Evolutionary conservation across 2,329 filamentous ascomycete species (phyloP).

Genomic region (Fusarium acutatum): DNA sequence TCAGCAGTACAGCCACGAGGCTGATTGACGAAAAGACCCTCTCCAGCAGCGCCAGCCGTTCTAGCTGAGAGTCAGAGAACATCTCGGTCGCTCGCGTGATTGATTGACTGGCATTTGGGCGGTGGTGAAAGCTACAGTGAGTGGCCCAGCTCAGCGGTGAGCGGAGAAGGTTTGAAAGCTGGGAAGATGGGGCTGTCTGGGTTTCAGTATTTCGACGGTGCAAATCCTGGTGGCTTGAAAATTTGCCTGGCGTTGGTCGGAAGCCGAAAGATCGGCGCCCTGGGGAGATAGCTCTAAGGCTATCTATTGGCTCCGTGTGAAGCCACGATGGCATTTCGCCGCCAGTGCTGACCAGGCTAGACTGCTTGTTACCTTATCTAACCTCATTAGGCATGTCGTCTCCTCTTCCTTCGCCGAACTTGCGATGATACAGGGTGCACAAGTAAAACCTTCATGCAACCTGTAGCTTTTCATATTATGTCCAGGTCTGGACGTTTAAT

Average conservation of each 20-base stretch:
- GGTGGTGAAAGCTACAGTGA: neutral
- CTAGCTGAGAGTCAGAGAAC: neutral
- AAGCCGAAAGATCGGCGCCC: neutral
- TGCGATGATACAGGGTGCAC: neutral
- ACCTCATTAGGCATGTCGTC: neutral
- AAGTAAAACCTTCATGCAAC: neutral
- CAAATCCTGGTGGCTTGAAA: neutral
- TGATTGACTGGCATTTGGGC: neutral
- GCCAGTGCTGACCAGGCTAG: neutral
- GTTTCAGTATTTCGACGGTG: neutral
- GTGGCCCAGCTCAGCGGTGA: neutral
- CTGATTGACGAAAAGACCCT: neutral
- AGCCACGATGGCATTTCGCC: neutral
- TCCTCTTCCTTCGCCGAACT: too few relatives aligned
- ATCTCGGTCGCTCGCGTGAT: neutral
- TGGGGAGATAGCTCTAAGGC: neutral
- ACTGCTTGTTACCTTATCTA: neutral
- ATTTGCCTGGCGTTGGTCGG: neutral
- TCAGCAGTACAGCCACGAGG: neutral
- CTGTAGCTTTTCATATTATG: too few relatives aligned
- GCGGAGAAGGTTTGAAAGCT: neutral
- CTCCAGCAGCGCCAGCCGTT: neutral
- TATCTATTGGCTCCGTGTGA: neutral
- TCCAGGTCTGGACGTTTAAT: accelerated
- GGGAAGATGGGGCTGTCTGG: neutral